phyloP scores from a whole-genome alignment of 352 stramenopile species.

The Phytophthora pini region DNA sequence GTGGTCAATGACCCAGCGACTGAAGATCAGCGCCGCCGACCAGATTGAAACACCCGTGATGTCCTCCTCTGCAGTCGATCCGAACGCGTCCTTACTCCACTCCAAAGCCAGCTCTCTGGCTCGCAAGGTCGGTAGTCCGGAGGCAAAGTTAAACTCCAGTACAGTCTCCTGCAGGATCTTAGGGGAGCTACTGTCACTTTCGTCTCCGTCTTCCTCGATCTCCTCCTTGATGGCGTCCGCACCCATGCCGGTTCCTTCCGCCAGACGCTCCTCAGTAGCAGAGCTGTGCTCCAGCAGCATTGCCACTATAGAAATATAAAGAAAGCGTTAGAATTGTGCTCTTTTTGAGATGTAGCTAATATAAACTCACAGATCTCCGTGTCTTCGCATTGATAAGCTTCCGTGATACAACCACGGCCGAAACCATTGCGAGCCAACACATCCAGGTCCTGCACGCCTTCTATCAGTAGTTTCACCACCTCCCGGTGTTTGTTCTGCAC shows the following conservation, averaged over 20 bases:
- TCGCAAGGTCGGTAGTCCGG: slow-evolving; percentile 61
- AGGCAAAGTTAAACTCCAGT: slow-evolving; percentile 80
- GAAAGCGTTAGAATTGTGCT: background rate
- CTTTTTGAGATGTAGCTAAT: too few species aligned
- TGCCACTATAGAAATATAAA: slow-evolving; percentile 48
- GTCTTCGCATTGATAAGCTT: slow-evolving; percentile 87
- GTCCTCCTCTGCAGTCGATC: slow-evolving; percentile 80
- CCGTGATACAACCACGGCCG: slow-evolving; percentile 79
- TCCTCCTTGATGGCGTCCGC: slow-evolving; percentile 74
- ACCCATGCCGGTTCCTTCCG: slow-evolving; percentile 75
- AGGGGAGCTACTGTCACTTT: slow-evolving; percentile 45
- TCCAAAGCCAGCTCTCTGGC: slow-evolving; percentile 84
- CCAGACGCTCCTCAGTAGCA: slow-evolving; percentile 77
- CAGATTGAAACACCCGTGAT: slow-evolving; percentile 90
- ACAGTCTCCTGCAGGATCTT: slow-evolving; percentile 86
- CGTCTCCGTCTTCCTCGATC: slow-evolving; percentile 66
- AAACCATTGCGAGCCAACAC: slow-evolving; percentile 87
- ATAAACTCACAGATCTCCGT: slow-evolving; percentile 75
- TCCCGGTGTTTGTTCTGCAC: slow-evolving; percentile 89
- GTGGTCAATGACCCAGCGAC: slow-evolving; percentile 84
- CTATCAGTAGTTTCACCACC: slow-evolving; percentile 78
- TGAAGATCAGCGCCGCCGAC: slow-evolving; percentile 88
- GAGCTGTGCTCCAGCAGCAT: slow-evolving; percentile 81
- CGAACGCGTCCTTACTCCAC: slow-evolving; percentile 86
- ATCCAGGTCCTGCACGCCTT: slow-evolving; percentile 73